Base-by-base conservation (phyloP, 2,329 filamentous ascomycete genomes). In the Penicillium sp. region DNA sequence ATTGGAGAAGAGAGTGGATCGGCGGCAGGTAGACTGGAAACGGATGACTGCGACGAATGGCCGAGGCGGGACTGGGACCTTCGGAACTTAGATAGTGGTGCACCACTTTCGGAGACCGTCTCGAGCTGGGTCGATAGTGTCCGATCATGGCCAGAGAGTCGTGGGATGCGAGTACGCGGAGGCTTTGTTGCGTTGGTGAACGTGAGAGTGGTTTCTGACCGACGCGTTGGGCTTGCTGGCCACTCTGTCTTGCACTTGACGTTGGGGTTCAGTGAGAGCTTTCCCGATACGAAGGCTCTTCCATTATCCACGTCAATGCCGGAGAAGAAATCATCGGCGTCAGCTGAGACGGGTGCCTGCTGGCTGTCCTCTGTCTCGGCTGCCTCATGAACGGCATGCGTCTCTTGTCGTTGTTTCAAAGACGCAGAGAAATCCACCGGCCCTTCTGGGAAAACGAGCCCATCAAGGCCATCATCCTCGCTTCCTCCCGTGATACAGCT, bases 401-500 rank as follows among this genome's bases (percentile, higher is more conserved):
- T 61, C 33, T 70, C 76, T 55, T 84, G 79, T 44, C 84, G 76
- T 56, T 80, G 81, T 53, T 83, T 81, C 28, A 96, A 70, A 35
- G 87, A 80, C 48, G 87, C 82, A 27, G 78, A 77, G 55, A 96
- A 84, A 62, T 95, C 82, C 35, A 98, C 72, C 13, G 86, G 86
- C 1, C 88, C 89, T 37, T 77, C 75, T 0, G 92, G 92, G 12
- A 96, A 72, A 13, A 95, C 72, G 10, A 98, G 74, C n/a, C 90
- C 90, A 44, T 92, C 85, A 43, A 96, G 76, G 5, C 85, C 84
- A 62, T 96, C 90, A 51, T 95, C 89, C 58, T 95, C 90, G 57
- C 89, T 96, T 68, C 95, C 92, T 7, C 79, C 77, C 1, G 88
- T 95, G 52, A 94, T 80, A 47, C 85, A 92, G 63, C 90, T 96